Conservation (phyloP, 352 stramenopile genomes). For the Pythium sp. region DNA sequence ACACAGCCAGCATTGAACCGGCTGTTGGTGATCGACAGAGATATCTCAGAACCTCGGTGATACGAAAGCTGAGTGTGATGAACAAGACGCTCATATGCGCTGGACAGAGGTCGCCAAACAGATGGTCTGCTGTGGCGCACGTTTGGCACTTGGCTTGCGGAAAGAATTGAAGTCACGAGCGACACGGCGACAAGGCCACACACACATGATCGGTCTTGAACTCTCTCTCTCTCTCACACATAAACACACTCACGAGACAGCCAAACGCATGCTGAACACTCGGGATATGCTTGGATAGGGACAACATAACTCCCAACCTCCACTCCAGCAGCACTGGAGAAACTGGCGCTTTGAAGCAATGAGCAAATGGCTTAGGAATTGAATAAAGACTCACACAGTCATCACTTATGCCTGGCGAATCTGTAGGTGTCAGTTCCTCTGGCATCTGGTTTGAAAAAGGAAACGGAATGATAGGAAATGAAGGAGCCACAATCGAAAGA, state of each 20-base stretch:
- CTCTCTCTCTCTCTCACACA: not conserved
- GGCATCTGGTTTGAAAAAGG: not conserved
- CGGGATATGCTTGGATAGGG: slow-evolving; percentile 1
- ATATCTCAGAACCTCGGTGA: slow-evolving; percentile 9
- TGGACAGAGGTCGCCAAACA: not conserved
- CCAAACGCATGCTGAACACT: not conserved
- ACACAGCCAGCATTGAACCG: slow-evolving; percentile 7
- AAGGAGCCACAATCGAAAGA: slow-evolving; percentile 8
- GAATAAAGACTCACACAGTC: not conserved
- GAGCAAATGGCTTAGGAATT: not conserved
- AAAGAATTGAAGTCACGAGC: slow-evolving; percentile 4
- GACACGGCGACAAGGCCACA: not conserved
- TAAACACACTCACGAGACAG: not conserved
- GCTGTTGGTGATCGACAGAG: slow-evolving; percentile 11
- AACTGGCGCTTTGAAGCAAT: not conserved
- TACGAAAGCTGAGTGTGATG: not conserved
- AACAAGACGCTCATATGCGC: not conserved
- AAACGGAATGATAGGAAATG: slow-evolving; percentile 1
- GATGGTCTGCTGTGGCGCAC: not conserved
- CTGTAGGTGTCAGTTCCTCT: not conserved
- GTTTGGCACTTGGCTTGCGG: not conserved
- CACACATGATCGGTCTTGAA: not conserved
- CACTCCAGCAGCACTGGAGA: not conserved
- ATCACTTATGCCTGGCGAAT: not conserved
- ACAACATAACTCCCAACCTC: not conserved